Evolutionary conservation across 2,329 filamentous ascomycete genomes (phyloP), one percentile per base, ranked within the genome.

Genomic region (Allantophomopsis cytisporea): DNA sequence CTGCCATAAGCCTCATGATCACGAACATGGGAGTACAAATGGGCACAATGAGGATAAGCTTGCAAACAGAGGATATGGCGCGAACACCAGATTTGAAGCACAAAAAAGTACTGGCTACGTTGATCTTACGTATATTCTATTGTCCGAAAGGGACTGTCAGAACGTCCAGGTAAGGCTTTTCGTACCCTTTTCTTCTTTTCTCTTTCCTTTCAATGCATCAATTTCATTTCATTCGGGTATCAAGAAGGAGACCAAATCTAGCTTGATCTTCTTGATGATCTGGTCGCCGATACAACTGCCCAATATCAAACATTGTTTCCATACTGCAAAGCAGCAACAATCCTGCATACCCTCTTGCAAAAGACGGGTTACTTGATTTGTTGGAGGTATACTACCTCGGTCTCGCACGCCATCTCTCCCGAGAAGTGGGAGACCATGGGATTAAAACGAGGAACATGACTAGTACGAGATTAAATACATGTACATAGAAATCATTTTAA

Each of bases 1-100:
- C 60, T 98, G 91, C 54, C 91, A 98, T 59, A 96, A 96, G 60
- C 91, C 93, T 31, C 60, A 65, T 33, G 49, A 66, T 18, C 60
- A 66, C 10, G 50, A 54, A n/a, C 56, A 64, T 37, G 51, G 51
- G 6, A 47, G 53, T 28, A 47, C 44, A 35, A 43, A 56, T 30
- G 54, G 38, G 8, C 45, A 51, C 39, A 41, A 42, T 38, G 39
- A 52, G 14, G 39, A 47, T 18, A 37, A 50, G 21, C 43, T 49
- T 8, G 39, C 44, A 10, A 54, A 65, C 21, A 82, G 85, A 52
- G 88, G 84, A 1, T 95, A 94, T 54, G 83, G 85, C n/a, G 84
- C 87, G 21, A 79, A 78, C 35, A 87, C 79, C 49, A 73, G 69
- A 45, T 79, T 95, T 40, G 62, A 70, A 14, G 81, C 86, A 2